Base-by-base conservation (phyloP, 768 basidiomycete genomes). In the Porphyrellus cyaneotinctus region DNA sequence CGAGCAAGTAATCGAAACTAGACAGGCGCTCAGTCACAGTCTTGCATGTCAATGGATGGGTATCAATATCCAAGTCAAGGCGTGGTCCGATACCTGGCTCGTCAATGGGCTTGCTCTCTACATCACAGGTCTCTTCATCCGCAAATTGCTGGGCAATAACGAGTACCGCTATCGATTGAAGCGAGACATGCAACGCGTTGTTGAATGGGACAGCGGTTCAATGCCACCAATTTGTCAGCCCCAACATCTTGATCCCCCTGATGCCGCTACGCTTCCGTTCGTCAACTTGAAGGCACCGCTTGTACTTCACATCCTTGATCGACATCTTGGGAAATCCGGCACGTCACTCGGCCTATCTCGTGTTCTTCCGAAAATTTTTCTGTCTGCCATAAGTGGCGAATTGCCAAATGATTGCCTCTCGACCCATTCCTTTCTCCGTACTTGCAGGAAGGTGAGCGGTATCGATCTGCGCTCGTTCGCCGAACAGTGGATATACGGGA, bases 401-500 rank as follows among this genome's bases (percentile, higher is more conserved):
- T 78, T 95, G 62, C 79, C 77, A 24, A 87, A 87, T 62, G 95
- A 93, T 65, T 79, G 84, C 20, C 75, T 99, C 10, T 91, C 92
- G 1, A 98, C 97, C 0, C 87, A 91, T 57, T 81, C 84, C 20
- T 98, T 99, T 72, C 78, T 98, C 54, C 75, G 93, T 52, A 93
- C 83, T 39, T 98, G 95, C 64, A 78, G 95, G 60, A 98, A 95
- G 70, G 88, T 95, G 56, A 91, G 90, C 64, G 91, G 94, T 11
- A 87, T 91, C 17, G 95, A 98, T 64, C 80, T 88, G 22, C 79
- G 88, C 49, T 81, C 83, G 26, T 99, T 99, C 65, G 91, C 92
- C n/a, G 94, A 98, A 64, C 95, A 98, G 68, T 99, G 97, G 97
- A 92, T 99, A 56, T 97, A 94, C 64, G 95, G 95, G 13, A 93